Evolutionary conservation across 169 alveolate genomes (phyloP).

Genomic region (Babesia gibsoni): DNA sequence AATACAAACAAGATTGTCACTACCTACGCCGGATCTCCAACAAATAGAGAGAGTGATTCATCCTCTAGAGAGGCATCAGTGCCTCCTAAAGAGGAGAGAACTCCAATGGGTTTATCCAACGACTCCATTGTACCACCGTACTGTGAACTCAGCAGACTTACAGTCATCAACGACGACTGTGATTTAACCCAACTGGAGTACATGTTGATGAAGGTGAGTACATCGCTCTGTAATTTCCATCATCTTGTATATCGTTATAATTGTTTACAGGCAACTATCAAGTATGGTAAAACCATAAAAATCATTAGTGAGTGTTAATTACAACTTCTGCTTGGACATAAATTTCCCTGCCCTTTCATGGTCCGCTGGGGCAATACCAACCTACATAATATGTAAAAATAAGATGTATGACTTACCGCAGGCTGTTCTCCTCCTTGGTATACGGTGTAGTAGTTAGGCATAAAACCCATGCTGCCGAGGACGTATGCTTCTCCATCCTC

Average conservation of each 20-base stretch:
- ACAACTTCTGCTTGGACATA: conserved; percentile 17
- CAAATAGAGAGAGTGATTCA: neutral
- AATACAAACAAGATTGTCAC: neutral
- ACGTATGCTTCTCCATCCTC: conserved; percentile 82
- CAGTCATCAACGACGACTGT: conserved; percentile 61
- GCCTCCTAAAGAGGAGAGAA: neutral
- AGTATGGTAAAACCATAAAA: neutral
- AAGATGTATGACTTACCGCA: conserved; percentile 43
- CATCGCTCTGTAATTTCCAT: neutral
- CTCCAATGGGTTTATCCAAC: neutral
- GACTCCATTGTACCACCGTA: conserved; percentile 68
- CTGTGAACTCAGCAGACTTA: conserved; percentile 72
- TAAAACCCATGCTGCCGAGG: conserved; percentile 82
- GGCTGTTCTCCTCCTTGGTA: conserved; percentile 66
- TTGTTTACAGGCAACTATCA: neutral
- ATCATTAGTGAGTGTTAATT: neutral
- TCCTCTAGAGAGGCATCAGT: neutral
- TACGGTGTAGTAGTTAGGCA: conserved; percentile 85
- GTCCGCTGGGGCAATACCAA: conserved; percentile 71
- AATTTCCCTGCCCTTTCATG: conserved; percentile 43
- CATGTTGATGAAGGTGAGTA: conserved; percentile 42
- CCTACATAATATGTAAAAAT: conserved; percentile 27
- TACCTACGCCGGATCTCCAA: neutral
- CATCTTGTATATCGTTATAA: neutral
- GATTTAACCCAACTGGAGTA: conserved; percentile 64